Evolutionary conservation across 108 stramenopile genomes (phyloP).

Genomic region (Pseudonitzschia delicatissima): DNA sequence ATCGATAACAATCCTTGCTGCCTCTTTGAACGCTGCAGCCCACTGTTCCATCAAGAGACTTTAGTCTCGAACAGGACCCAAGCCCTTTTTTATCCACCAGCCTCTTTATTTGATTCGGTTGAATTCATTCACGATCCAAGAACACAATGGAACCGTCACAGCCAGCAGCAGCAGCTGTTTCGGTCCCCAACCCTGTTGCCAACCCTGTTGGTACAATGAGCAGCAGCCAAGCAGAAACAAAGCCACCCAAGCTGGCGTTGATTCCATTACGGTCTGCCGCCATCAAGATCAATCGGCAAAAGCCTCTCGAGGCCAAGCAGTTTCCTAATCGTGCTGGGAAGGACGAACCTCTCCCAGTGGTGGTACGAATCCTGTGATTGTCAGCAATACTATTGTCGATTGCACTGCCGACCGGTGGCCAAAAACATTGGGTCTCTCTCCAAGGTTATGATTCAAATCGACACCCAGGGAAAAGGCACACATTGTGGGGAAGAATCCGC

Average conservation of each 20-base stretch:
- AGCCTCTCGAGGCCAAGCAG: constrained; percentile 15
- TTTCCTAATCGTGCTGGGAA: constrained; percentile 32
- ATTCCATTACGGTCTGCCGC: constrained; percentile 28
- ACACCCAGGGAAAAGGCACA: constrained; percentile 19
- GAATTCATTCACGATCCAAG: no score
- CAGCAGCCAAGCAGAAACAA: no score
- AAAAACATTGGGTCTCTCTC: constrained; percentile 29
- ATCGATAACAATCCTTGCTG: no score
- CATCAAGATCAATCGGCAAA: neutral
- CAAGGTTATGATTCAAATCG: constrained; percentile 41
- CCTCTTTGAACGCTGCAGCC: no score
- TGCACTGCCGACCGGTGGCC: constrained; percentile 35
- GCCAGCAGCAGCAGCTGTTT: no score
- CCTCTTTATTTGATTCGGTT: no score
- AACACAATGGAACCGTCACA: no score
- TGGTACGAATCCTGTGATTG: constrained; percentile 45
- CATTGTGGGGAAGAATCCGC: constrained; percentile 8
- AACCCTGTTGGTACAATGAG: no score
- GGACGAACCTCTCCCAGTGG: constrained; percentile 33
- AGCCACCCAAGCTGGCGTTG: constrained; percentile 17
- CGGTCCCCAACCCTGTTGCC: no score
- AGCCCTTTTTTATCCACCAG: no score
- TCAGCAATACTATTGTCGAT: constrained; percentile 30
- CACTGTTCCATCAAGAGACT: no score
- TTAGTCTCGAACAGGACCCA: no score